These are phyloP conservation scores for Pseudopyrenochaeta lycopersici DNA, from an alignment of 2,329 filamentous ascomycete genomes.

Conservation along the genomic window DNA sequence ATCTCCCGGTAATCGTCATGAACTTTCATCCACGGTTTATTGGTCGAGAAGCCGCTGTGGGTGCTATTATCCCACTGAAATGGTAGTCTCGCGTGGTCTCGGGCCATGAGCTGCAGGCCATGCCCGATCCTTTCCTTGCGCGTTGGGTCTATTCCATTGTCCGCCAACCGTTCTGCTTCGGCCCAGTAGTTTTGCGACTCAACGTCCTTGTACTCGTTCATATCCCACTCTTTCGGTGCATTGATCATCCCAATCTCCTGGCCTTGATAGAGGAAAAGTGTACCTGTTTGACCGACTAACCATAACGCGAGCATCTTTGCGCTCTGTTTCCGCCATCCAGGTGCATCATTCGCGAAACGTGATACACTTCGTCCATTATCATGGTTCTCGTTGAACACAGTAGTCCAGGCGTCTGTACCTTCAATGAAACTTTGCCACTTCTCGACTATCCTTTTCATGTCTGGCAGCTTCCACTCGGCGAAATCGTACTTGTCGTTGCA, in stretches of 20 bases:
- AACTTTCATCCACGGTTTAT: conserved; percentile 74
- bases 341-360: conserved; percentile 60
- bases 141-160: conserved; percentile 42
- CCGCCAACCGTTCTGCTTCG: conserved; percentile 40
- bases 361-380: conserved; percentile 67
- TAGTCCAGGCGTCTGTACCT: conserved; percentile 61
- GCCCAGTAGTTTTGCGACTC: conserved; percentile 58
- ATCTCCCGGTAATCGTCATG: conserved; percentile 67
- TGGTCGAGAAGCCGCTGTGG: conserved; percentile 71
- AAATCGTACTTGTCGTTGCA: conserved; percentile 43
- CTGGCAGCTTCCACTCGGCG: conserved; percentile 51
- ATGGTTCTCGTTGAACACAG: conserved; percentile 71
- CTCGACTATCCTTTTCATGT: conserved; percentile 52
- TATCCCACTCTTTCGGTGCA: conserved; percentile 58
- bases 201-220: conserved; percentile 72
- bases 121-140: conserved; percentile 47
- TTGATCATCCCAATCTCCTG: conserved; percentile 70
- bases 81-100: conserved; percentile 76
- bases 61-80: conserved; percentile 73
- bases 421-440: conserved; percentile 61
- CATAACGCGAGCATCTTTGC: conserved; percentile 66
- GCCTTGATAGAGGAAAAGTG: conserved; percentile 68
- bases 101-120: conserved; percentile 66
- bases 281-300: conserved; percentile 60
- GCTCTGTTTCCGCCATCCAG: conserved; percentile 53